Evolutionary conservation across 225 moss, liverwort and hornwort species (phyloP).

Genomic region (Anthoceros angustus): DNA sequence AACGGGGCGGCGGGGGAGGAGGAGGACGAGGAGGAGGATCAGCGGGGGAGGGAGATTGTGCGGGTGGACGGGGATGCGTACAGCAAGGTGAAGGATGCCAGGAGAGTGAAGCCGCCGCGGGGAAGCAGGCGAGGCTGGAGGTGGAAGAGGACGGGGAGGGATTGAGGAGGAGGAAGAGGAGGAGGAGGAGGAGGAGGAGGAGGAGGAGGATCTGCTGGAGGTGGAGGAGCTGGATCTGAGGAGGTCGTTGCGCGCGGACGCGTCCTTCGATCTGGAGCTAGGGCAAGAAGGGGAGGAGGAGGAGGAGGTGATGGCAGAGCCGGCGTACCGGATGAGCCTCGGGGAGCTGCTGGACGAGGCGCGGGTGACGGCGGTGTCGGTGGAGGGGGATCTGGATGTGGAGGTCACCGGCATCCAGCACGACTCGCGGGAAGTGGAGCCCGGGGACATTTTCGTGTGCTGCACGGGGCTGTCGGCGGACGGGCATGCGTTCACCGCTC

Average conservation of each 20-base stretch:
- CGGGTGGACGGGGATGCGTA: background rate
- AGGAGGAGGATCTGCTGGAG: constrained; percentile 17
- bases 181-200: constrained; percentile 27
- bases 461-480: constrained; percentile 51
- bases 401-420: constrained; percentile 81
- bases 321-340: constrained; percentile 50
- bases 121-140: background rate
- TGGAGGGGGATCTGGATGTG: constrained; percentile 76
- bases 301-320: constrained; percentile 37
- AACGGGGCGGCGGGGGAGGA: no score
- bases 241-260: background rate
- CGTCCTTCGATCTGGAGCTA: constrained; percentile 14
- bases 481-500: constrained; percentile 45
- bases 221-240: constrained; percentile 15
- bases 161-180: constrained; percentile 34
- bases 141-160: constrained; percentile 3
- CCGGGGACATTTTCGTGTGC: constrained; percentile 87
- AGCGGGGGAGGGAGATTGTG: constrained; percentile 11
- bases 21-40: constrained; percentile 28
- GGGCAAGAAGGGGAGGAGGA: constrained; percentile 35
- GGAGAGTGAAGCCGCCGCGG: background rate
- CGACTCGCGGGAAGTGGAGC: constrained; percentile 53
- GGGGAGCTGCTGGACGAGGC: constrained; percentile 86
- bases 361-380: constrained; percentile 56
- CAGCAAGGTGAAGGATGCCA: background rate